phyloP scores from a whole-genome alignment of 2,329 filamentous ascomycete genomes.

The Teratosphaeria viscida region DNA sequence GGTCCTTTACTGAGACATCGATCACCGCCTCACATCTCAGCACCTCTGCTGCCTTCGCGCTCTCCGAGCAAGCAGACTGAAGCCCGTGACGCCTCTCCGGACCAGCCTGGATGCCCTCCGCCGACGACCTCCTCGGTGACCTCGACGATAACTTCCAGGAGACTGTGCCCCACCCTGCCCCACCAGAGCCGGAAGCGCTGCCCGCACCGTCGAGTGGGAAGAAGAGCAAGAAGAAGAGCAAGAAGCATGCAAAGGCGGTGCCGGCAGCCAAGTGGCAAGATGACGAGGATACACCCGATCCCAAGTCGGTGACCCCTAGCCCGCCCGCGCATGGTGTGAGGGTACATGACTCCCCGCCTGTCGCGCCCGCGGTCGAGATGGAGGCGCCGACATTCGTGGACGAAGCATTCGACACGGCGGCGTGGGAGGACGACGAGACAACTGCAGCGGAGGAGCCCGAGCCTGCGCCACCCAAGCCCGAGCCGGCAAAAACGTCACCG shows the following conservation, averaged over 20 bases:
- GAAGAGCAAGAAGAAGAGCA: constrained; percentile 20
- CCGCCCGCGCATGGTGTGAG: constrained; percentile 14
- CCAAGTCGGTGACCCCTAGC: constrained; percentile 19
- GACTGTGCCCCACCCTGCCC: constrained; percentile 9
- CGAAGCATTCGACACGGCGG: constrained; percentile 2
- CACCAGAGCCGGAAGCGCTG: constrained; percentile 7
- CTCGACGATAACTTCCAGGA: constrained; percentile 17
- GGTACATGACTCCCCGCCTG: constrained; percentile 6
- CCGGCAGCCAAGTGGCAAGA: constrained; percentile 8
- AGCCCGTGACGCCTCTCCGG: background rate
- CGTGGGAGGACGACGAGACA: constrained; percentile 9
- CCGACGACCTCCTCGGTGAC: constrained; percentile 13
- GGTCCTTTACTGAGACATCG: background rate
- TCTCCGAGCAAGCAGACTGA: background rate
- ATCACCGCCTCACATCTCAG: background rate
- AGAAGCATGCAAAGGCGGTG: constrained; percentile 10
- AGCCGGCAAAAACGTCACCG: constrained; percentile 3
- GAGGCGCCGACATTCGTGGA: constrained; percentile 2
- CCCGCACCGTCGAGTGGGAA: constrained; percentile 5
- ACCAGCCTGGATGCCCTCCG: constrained; percentile 11
- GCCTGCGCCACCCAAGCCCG: constrained; percentile 1
- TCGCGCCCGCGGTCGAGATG: background rate
- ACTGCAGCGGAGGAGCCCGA: constrained; percentile 7
- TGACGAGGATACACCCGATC: constrained; percentile 16
- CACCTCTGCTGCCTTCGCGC: background rate